A percentile compares a stretch with the other conserved stretches of the same genome.
These are phyloP conservation scores for Ophidiomyces ophidiicola DNA, from an alignment of 2,329 filamentous ascomycete genomes.

Conservation along the genomic window DNA sequence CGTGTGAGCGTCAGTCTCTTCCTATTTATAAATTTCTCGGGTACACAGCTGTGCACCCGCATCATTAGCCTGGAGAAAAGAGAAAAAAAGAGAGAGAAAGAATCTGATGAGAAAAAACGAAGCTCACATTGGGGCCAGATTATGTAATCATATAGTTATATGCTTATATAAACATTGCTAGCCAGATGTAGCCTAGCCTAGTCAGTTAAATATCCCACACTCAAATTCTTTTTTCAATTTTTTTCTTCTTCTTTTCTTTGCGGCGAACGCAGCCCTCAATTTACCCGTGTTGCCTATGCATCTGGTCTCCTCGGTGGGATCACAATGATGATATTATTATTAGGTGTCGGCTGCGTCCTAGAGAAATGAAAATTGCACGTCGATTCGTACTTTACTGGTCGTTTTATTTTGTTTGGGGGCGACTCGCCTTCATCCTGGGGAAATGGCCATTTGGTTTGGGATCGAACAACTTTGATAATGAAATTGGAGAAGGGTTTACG, in stretches of 20 bases:
- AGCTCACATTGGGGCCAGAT: neutral
- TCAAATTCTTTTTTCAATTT: slow-evolving; percentile 14
- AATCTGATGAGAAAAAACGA: neutral
- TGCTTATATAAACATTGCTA: neutral
- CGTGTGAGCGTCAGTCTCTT: slow-evolving; percentile 14
- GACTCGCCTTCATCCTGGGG: slow-evolving; percentile 23
- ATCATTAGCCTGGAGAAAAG: slow-evolving; percentile 13
- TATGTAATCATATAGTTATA: neutral
- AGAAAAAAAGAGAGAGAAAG: slow-evolving; percentile 7
- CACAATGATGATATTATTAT: slow-evolving; percentile 39
- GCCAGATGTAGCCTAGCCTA: slow-evolving; percentile 5
- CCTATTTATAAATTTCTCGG: slow-evolving; percentile 14
- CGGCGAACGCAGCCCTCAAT: slow-evolving; percentile 59
- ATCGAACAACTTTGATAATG: slow-evolving; percentile 41
- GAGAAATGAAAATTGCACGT: slow-evolving; percentile 67
- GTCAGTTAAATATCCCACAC: slow-evolving; percentile 3
- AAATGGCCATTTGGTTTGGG: slow-evolving; percentile 39
- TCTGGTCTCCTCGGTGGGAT: slow-evolving; percentile 31
- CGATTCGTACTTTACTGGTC: slow-evolving; percentile 43
- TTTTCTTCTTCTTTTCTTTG: slow-evolving; percentile 48
- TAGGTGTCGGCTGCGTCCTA: slow-evolving; percentile 73
- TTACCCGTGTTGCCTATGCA: slow-evolving; percentile 72
- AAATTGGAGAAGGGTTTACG: too few relatives aligned
- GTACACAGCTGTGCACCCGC: slow-evolving; percentile 11
- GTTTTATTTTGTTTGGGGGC: slow-evolving; percentile 27